phyloP scores from a whole-genome alignment of 441 rosid genomes.

The Jatropha multifida region DNA sequence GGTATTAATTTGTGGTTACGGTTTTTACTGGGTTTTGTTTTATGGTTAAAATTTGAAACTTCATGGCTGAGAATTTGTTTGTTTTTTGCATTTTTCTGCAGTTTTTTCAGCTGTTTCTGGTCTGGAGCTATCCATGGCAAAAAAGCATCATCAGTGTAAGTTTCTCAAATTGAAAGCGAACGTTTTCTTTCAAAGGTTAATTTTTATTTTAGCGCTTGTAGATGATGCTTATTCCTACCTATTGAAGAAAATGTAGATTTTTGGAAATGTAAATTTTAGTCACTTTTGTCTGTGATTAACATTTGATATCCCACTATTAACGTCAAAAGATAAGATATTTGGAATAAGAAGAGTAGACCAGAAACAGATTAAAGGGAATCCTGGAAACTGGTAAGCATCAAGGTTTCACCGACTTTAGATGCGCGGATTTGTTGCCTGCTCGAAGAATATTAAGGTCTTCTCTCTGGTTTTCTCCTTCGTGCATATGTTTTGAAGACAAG shows the following conservation, averaged over 20 bases:
- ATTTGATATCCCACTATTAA: conserved; percentile 7
- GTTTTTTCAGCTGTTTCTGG: conserved; percentile 94
- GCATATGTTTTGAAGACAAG: conserved; percentile 3
- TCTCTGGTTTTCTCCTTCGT: not conserved
- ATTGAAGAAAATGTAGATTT: not conserved
- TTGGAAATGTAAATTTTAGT: conserved; percentile 1
- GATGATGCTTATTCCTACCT: not conserved
- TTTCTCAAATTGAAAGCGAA: conserved; percentile 19
- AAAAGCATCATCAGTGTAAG: conserved; percentile 84
- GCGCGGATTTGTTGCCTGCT: conserved; percentile 1
- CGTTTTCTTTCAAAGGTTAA: not conserved
- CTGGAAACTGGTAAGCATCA: not conserved
- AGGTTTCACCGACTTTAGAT: not conserved
- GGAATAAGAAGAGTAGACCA: not conserved
- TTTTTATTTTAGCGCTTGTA: not conserved
- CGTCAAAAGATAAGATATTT: not conserved
- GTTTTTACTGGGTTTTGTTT: conserved; percentile 10
- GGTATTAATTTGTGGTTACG: not conserved
- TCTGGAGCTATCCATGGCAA: conserved; percentile 70
- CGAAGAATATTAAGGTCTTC: not conserved
- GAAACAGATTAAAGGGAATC: not conserved
- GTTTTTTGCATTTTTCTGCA: conserved; percentile 34
- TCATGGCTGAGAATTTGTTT: conserved; percentile 14
- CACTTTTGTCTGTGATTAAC: conserved; percentile 9
- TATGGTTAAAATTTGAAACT: conserved; percentile 7